A percentile compares a stretch with the other conserved stretches of the same genome.
phyloP scores from a whole-genome alignment of 192 early-diverging fungal genomes.

The Chytriomyces sp. region DNA sequence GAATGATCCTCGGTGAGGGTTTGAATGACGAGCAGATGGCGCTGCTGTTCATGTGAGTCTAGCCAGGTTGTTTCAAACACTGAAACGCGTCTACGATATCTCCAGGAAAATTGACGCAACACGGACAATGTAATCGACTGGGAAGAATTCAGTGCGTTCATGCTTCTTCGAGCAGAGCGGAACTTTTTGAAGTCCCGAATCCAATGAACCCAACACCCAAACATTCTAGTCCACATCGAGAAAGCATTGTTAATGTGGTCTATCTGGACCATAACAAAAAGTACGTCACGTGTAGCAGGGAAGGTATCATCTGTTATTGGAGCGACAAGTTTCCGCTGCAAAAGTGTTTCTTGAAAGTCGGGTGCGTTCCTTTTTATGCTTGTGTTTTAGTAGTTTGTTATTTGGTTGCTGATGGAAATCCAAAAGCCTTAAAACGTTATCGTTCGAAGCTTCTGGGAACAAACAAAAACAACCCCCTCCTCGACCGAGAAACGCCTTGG shows the following conservation, averaged over 20 bases:
- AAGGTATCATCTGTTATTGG: slow-evolving; percentile 59
- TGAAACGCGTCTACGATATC: neutral
- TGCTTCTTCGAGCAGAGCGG: slow-evolving; percentile 57
- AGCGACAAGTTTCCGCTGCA: slow-evolving; percentile 56
- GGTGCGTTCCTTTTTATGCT: slow-evolving; percentile 28
- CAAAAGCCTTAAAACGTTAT: slow-evolving; percentile 20
- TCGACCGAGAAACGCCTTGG: slow-evolving; percentile 47
- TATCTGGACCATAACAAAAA: slow-evolving; percentile 35
- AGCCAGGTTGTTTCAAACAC: neutral
- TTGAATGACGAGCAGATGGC: slow-evolving; percentile 62
- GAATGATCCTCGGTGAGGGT: slow-evolving; percentile 48
- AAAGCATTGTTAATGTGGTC: slow-evolving; percentile 47
- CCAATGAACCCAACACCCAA: slow-evolving; percentile 24
- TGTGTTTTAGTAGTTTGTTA: neutral
- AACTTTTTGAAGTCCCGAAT: slow-evolving; percentile 43
- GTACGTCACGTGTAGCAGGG: slow-evolving; percentile 53
- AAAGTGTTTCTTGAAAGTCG: slow-evolving; percentile 43
- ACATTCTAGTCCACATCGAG: slow-evolving; percentile 49
- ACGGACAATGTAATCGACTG: slow-evolving; percentile 61
- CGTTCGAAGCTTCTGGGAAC: slow-evolving; percentile 5
- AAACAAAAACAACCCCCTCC: slow-evolving; percentile 36
- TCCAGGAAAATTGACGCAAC: slow-evolving; percentile 56
- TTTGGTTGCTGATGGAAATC: neutral
- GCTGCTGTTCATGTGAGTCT: slow-evolving; percentile 54
- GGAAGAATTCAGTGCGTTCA: slow-evolving; percentile 66